These are phyloP conservation scores for Ramalina intermedia DNA, from an alignment of 495 filamentous ascomycete genomes.

Conservation along the genomic window DNA sequence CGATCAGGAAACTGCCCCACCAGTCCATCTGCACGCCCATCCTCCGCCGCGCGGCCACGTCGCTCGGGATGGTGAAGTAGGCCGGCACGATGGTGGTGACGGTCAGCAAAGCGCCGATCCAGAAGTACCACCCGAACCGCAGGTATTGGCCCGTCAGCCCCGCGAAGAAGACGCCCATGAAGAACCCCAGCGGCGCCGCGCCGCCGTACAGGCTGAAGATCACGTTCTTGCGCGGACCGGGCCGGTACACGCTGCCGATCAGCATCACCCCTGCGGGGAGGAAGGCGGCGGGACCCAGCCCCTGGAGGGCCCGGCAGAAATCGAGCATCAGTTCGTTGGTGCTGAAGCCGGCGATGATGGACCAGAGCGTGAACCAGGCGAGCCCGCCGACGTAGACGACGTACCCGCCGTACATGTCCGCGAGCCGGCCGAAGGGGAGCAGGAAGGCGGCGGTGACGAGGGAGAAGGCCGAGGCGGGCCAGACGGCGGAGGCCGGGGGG, in stretches of 20 bases:
- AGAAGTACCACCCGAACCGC: slow-evolving; percentile 71
- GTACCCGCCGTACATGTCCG: slow-evolving; percentile 68
- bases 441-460: slow-evolving; percentile 62
- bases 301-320: slow-evolving; percentile 62
- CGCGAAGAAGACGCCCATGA: slow-evolving; percentile 66
- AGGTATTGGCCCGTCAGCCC: slow-evolving; percentile 51
- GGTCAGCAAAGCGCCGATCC: slow-evolving; percentile 46
- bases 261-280: slow-evolving; percentile 68
- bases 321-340: slow-evolving; percentile 57
- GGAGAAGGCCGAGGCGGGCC: slow-evolving; percentile 69
- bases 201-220: slow-evolving; percentile 73
- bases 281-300: slow-evolving; percentile 64
- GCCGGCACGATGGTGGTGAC: slow-evolving; percentile 37
- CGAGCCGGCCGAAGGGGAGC: slow-evolving; percentile 60
- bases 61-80: slow-evolving; percentile 50
- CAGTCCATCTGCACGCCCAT: slow-evolving; percentile 52
- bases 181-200: slow-evolving; percentile 67
- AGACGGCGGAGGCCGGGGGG: slow-evolving; percentile 47
- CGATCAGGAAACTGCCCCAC: slow-evolving; percentile 47
- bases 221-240: slow-evolving; percentile 73
- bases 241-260: slow-evolving; percentile 65
- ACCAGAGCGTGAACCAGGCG: slow-evolving; percentile 60
- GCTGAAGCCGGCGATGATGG: slow-evolving; percentile 58
- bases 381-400: slow-evolving; percentile 51
- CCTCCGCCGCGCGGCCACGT: slow-evolving; percentile 35